Evolutionary conservation across 108 stramenopile genomes (phyloP).

Genomic region (Aurantiochytrium sp.): DNA sequence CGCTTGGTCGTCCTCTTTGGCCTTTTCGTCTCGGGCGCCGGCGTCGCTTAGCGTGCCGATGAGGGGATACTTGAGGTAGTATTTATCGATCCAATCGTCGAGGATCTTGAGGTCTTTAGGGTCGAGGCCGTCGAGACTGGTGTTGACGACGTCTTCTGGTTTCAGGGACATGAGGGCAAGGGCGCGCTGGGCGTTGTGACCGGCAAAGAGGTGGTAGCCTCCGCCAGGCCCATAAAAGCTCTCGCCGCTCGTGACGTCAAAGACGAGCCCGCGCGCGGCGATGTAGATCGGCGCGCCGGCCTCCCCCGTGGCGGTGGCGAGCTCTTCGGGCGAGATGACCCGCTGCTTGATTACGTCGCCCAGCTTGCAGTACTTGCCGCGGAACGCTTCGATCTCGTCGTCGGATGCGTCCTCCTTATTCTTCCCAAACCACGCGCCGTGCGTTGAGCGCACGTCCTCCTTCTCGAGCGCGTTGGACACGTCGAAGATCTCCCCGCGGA

Average conservation of each 20-base stretch:
- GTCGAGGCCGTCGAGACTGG: neutral
- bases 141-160: neutral
- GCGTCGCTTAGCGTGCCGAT: slow-evolving; percentile 1
- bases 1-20: too few species aligned
- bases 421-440: slow-evolving; percentile 25
- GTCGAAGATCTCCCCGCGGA: slow-evolving; percentile 11
- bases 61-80: neutral
- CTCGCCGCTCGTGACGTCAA: neutral
- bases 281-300: slow-evolving; percentile 23
- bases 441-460: neutral
- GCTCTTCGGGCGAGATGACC: neutral
- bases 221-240: slow-evolving; percentile 23
- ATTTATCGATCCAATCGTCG: slow-evolving; percentile 11
- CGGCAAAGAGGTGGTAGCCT: neutral
- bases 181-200: slow-evolving; percentile 28
- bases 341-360: slow-evolving; percentile 1
- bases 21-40: neutral
- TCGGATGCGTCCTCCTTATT: neutral
- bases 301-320: slow-evolving; percentile 26
- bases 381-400: neutral
- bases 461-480: neutral
- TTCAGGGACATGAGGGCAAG: slow-evolving; percentile 19
- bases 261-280: neutral
- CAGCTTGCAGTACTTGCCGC: neutral
- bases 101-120: neutral